A percentile compares a stretch with the other conserved stretches of the same genome.
phyloP scores from a whole-genome alignment of 2,329 filamentous ascomycete species.

The Beauveria scarabaeidicola region DNA sequence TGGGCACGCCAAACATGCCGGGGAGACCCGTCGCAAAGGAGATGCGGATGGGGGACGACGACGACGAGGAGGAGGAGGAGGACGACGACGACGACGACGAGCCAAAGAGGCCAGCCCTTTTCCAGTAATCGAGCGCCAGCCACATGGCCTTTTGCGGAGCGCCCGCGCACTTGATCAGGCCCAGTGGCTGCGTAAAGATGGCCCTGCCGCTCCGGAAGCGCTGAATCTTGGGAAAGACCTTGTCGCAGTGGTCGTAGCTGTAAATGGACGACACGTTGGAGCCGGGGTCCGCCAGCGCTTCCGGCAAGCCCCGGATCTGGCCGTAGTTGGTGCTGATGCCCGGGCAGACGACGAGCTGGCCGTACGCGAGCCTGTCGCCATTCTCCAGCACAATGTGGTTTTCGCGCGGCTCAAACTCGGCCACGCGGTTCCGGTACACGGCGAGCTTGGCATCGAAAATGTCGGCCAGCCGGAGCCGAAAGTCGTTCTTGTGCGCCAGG shows the following conservation, averaged over 20 bases:
- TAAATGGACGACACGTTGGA: conserved; percentile 49
- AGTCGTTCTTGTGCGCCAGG: conserved; percentile 52
- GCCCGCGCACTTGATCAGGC: conserved; percentile 51
- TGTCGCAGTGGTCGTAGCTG: conserved; percentile 45
- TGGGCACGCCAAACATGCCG: conserved; percentile 52
- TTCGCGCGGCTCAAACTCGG: conserved; percentile 46
- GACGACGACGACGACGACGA: too few relatives aligned
- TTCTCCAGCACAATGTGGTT: conserved; percentile 47
- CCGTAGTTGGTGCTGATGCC: conserved; percentile 44
- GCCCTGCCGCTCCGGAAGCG: conserved; percentile 41
- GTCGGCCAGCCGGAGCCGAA: conserved; percentile 40
- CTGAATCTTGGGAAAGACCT: conserved; percentile 42
- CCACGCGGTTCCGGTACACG: conserved; percentile 44
- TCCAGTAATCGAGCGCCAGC: conserved; percentile 53
- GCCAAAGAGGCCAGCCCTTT: conserved; percentile 36
- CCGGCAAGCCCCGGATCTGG: conserved; percentile 44
- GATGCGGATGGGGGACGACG: conserved; percentile 38
- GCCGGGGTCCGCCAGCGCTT: conserved; percentile 41
- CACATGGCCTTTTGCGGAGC: conserved; percentile 56
- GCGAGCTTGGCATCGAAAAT: conserved; percentile 51
- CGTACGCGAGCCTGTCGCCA: conserved; percentile 50
- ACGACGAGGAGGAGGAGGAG: conserved; percentile 24
- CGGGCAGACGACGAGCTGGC: conserved; percentile 56
- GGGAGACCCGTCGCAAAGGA: conserved; percentile 47
- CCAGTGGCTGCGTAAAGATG: conserved; percentile 52